Evolutionary conservation across 495 filamentous ascomycete genomes (phyloP).

Genomic region (Penicillium maclennaniae): DNA sequence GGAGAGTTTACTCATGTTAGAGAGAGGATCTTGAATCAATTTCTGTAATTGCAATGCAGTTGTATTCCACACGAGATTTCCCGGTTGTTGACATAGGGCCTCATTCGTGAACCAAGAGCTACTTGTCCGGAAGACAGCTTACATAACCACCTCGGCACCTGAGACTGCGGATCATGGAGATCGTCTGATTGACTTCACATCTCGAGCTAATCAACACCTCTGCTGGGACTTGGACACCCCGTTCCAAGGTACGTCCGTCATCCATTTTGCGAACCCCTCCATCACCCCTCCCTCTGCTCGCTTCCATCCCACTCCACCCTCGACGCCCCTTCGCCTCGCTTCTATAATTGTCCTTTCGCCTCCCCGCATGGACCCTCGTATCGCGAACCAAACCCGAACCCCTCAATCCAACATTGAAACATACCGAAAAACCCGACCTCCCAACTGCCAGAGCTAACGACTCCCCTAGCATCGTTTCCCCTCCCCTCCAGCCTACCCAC

Average conservation of each 20-base stretch:
- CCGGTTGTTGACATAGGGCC: background rate
- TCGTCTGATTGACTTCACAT: constrained; percentile 2
- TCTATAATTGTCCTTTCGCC: constrained; percentile 4
- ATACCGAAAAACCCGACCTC: background rate
- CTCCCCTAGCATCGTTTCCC: background rate
- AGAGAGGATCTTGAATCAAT: background rate
- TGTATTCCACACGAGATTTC: background rate
- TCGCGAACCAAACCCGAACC: background rate
- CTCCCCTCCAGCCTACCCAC: background rate
- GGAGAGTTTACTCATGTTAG: background rate
- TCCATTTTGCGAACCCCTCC: background rate
- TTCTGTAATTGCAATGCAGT: background rate
- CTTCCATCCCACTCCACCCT: background rate
- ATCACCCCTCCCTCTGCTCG: background rate
- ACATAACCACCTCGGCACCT: background rate
- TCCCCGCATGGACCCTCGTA: constrained; percentile 14
- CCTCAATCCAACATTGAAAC: background rate
- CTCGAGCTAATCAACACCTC: background rate
- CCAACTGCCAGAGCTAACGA: background rate
- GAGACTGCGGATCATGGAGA: background rate
- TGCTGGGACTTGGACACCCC: constrained; percentile 1
- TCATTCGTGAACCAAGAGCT: no score
- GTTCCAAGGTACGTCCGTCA: constrained; percentile 2
- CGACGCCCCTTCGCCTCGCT: background rate
- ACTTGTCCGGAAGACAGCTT: background rate